These are phyloP conservation scores for Rhizomucor miehei DNA, from an alignment of 371 early-diverging fungal genomes.

Conservation along the genomic window DNA sequence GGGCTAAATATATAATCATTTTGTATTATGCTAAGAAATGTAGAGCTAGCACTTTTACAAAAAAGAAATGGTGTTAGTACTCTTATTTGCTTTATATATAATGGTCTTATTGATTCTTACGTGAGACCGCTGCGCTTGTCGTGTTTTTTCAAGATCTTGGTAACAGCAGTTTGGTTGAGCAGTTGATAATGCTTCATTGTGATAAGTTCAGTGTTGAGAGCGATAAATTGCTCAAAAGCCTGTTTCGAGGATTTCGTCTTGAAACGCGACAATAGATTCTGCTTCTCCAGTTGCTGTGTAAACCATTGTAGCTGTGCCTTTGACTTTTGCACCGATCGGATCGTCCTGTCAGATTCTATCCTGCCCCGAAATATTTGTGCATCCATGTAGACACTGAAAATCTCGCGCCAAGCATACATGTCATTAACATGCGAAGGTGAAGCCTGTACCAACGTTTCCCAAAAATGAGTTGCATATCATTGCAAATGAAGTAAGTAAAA, in stretches of 20 bases:
- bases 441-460: no score
- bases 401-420: constrained; percentile 71
- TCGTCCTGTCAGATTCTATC: constrained; percentile 42
- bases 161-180: constrained; percentile 75
- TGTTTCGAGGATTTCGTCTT: constrained; percentile 41
- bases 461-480: no score
- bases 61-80: not conserved
- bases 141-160: constrained; percentile 83
- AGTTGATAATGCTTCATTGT: constrained; percentile 68
- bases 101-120: constrained; percentile 22
- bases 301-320: constrained; percentile 64
- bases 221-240: constrained; percentile 56
- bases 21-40: constrained; percentile 28
- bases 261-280: constrained; percentile 31
- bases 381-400: constrained; percentile 68
- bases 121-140: constrained; percentile 75
- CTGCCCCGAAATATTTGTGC: constrained; percentile 65
- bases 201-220: constrained; percentile 67
- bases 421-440: constrained; percentile 62
- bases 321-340: constrained; percentile 50
- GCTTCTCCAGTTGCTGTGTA: constrained; percentile 39
- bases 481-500: no score
- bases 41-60: constrained; percentile 23
- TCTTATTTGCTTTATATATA: not conserved
- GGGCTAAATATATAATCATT: constrained; percentile 27